Base-by-base conservation (phyloP, 208 protist genomes). In the Strigomonas galati region DNA sequence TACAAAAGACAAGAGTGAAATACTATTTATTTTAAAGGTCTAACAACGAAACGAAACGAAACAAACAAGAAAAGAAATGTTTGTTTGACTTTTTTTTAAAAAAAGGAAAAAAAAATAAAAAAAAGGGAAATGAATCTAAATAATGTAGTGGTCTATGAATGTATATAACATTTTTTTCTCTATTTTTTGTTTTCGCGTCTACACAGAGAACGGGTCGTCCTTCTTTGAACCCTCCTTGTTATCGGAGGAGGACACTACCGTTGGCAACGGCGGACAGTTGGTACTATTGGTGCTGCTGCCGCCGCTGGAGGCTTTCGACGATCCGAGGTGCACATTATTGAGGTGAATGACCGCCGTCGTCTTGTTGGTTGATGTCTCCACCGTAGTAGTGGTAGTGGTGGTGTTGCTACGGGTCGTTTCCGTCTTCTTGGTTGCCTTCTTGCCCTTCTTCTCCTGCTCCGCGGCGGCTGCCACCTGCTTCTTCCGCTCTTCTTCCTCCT, bases 51-150 rank as follows among this genome's bases (percentile, higher is more conserved):
- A 58, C 7, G n/a, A 58, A 7, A 58, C 26, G 6, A 62, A 62
- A 31, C 35, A 49, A 62, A 66, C 48, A 62, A 62, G 17, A 61
- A 31, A 62, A 48, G 32, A 40, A 58, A 61, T 26, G 17, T 56
- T 56, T 56, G 17, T 26, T n/a, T 49, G 2, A 19, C 26, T 67
- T 23, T 27, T 60, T 48, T 24, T 24, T 40, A 14, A 27, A 59
- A 32, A 3, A 40, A 46, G 21, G n/a, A 30, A 66, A 56, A 66
- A 56, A 60, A 60, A 68, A 59, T 60, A n/a, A 60, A 30, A 28
- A 54, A 30, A 54, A 28, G n/a, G 49, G 14, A 54, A 54, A 54
- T 4, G 26, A 54, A 30, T 28, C n/a, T 54, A 54, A 54, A 9
- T 30, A 4, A 9, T 30, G 26, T 49, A 49, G 19, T 49, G 26